phyloP scores from a whole-genome alignment of 352 stramenopile species.

The Phytophthora chlamydospora region DNA sequence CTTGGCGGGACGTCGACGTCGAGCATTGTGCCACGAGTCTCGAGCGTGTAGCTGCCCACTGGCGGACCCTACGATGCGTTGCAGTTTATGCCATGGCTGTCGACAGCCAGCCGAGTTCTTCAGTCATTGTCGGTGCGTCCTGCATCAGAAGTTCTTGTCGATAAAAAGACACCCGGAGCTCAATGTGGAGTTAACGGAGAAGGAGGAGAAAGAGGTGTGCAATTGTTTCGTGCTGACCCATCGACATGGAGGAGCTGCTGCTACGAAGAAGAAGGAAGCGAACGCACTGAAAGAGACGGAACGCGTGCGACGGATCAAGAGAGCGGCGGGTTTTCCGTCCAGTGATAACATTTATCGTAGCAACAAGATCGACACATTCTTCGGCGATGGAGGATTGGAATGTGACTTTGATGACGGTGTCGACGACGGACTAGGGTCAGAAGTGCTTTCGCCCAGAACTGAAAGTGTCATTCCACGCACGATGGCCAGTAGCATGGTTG shows the following conservation, averaged over 20 bases:
- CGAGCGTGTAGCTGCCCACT: conserved; percentile 64
- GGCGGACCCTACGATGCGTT: conserved; percentile 36
- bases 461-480: conserved; percentile 35
- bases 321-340: conserved; percentile 45
- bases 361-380: conserved; percentile 37
- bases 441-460: conserved; percentile 27
- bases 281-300: conserved; percentile 30
- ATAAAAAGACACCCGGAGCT: conserved; percentile 32
- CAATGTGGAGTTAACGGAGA: conserved; percentile 15
- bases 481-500: conserved; percentile 34
- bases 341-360: conserved; percentile 47
- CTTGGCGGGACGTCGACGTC: conserved; percentile 20
- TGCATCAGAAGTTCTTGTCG: conserved; percentile 48
- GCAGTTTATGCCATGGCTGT: conserved; percentile 65
- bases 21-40: conserved; percentile 61
- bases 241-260: conserved; percentile 28
- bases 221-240: conserved; percentile 45
- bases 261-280: conserved; percentile 28
- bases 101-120: conserved; percentile 25
- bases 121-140: conserved; percentile 69
- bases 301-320: conserved; percentile 41
- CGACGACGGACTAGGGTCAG: conserved; percentile 22
- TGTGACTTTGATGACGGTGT: conserved; percentile 34
- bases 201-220: conserved; percentile 31
- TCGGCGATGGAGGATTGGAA: conserved; percentile 35